Percentiles rank a stretch among this genome's conserved stretches.
Evolutionary conservation across 2,329 filamentous ascomycete species (phyloP).

Genomic region (Didymella arachidicola): DNA sequence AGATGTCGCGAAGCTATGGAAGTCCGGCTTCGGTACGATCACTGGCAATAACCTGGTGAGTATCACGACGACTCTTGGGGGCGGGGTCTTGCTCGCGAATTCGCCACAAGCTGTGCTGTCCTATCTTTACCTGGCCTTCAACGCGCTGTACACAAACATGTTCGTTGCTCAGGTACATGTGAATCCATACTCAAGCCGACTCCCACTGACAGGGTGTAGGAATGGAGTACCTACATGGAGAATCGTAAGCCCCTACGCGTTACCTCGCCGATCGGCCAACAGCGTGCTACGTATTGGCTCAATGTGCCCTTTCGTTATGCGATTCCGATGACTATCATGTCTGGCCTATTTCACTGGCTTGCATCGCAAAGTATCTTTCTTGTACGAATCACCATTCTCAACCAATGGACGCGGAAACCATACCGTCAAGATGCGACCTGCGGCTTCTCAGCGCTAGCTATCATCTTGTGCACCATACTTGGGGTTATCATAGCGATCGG

Average conservation of each 20-base stretch:
- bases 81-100: constrained; percentile 54
- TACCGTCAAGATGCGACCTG: constrained; percentile 14
- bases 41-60: constrained; percentile 22
- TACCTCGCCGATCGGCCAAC: constrained; percentile 44
- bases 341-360: constrained; percentile 21
- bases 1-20: constrained; percentile 14
- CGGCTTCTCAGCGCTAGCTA: constrained; percentile 19
- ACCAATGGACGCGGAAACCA: neutral
- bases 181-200: too few relatives aligned
- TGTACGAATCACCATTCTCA: constrained; percentile 35
- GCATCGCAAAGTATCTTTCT: constrained; percentile 52
- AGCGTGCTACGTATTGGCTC: constrained; percentile 55
- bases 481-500: constrained; percentile 21
- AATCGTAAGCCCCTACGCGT: constrained; percentile 50
- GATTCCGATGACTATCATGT: constrained; percentile 46
- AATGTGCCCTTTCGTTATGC: constrained; percentile 51
- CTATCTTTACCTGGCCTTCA: constrained; percentile 57
- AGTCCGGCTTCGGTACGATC: constrained; percentile 23
- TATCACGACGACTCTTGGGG: constrained; percentile 8
- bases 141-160: constrained; percentile 58
- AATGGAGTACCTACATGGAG: constrained; percentile 55
- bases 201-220: constrained; percentile 26
- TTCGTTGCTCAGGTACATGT: constrained; percentile 45
- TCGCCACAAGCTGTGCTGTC: constrained; percentile 57
- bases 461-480: constrained; percentile 24